Evolutionary conservation across 2,329 filamentous ascomycete species (phyloP).

Genomic region (Neospermospora avenae): DNA sequence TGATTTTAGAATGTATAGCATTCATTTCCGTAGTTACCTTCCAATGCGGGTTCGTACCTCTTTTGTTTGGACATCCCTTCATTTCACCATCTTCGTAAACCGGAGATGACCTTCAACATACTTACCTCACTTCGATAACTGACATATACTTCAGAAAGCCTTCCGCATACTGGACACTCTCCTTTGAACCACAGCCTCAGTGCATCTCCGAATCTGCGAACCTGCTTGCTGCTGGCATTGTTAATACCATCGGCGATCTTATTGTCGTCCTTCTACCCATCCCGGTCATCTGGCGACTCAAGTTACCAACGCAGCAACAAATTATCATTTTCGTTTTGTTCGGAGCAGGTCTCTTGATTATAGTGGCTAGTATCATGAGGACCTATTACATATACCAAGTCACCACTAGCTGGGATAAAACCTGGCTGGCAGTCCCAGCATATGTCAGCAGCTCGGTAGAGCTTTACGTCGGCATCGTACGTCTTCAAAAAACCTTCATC

Average conservation of each 20-base stretch:
- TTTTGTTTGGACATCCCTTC: neutral
- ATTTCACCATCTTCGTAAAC: neutral
- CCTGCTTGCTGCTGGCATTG: conserved; percentile 50
- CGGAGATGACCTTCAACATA: too few relatives aligned
- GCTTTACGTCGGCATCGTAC: conserved; percentile 39
- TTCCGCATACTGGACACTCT: conserved; percentile 38
- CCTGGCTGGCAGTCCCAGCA: conserved; percentile 36
- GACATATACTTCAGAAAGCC: conserved; percentile 33
- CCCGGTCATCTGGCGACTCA: conserved; percentile 42
- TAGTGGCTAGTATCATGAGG: conserved; percentile 37
- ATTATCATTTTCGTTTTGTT: conserved; percentile 46
- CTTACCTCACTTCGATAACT: neutral
- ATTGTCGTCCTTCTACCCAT: conserved; percentile 50
- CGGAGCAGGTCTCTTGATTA: conserved; percentile 45
- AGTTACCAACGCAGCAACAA: conserved; percentile 46
- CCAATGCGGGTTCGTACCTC: conserved; percentile 38
- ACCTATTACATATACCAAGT: conserved; percentile 37
- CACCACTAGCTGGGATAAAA: conserved; percentile 32
- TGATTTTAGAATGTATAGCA: conserved; percentile 31
- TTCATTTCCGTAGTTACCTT: conserved; percentile 38
- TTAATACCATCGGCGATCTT: conserved; percentile 58
- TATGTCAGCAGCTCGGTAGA: conserved; percentile 39
- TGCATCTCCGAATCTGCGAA: conserved; percentile 50
- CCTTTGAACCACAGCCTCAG: conserved; percentile 30
- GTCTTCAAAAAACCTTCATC: neutral